Percentiles rank a stretch among this genome's conserved stretches.
Evolutionary conservation across 2,329 filamentous ascomycete species (phyloP).

Genomic region (Epichloe baconii): DNA sequence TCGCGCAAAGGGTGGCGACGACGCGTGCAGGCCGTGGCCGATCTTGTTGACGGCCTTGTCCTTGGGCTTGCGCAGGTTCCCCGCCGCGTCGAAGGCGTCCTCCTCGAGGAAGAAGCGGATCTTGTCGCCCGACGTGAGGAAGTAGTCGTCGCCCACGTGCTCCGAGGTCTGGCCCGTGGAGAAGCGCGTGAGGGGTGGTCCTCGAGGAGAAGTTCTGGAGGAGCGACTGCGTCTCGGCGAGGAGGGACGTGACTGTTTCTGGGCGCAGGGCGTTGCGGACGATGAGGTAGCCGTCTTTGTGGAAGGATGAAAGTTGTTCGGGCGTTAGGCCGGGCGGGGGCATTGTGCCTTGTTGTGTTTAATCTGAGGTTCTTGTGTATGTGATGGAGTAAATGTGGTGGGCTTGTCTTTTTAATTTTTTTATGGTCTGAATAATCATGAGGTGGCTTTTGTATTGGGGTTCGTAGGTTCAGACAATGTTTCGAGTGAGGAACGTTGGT

Average conservation of each 20-base stretch:
- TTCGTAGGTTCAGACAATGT: too few relatives aligned
- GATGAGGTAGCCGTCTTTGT: slow-evolving; percentile 79
- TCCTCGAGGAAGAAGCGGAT: slow-evolving; percentile 96
- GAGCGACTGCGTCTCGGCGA: slow-evolving; percentile 61
- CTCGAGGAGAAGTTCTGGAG: slow-evolving; percentile 66
- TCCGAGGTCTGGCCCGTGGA: slow-evolving; percentile 62
- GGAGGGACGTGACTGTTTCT: slow-evolving; percentile 51
- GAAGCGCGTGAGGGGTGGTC: slow-evolving; percentile 87
- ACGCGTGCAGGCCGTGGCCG: slow-evolving; percentile 61
- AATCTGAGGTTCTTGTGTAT: too few relatives aligned
- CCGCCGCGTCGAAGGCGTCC: slow-evolving; percentile 61
- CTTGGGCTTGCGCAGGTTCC: slow-evolving; percentile 64
- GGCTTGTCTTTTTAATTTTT: too few relatives aligned
- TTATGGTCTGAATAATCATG: too few relatives aligned
- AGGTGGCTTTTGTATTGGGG: too few relatives aligned
- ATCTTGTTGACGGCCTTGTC: slow-evolving; percentile 81
- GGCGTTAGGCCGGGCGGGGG: slow-evolving; percentile 46
- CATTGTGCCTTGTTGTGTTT: background rate
- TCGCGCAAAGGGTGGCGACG: slow-evolving; percentile 52
- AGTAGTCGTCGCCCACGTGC: slow-evolving; percentile 92
- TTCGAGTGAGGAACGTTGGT: too few relatives aligned
- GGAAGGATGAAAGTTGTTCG: slow-evolving; percentile 59
- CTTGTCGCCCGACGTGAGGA: slow-evolving; percentile 80
- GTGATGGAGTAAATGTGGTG: too few relatives aligned
- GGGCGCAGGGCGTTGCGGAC: slow-evolving; percentile 63